Percentiles rank a stretch among this genome's conserved stretches.
These are phyloP conservation scores for Apophysomyces sp. DNA, from an alignment of 371 early-diverging fungal species.

Conservation along the genomic window DNA sequence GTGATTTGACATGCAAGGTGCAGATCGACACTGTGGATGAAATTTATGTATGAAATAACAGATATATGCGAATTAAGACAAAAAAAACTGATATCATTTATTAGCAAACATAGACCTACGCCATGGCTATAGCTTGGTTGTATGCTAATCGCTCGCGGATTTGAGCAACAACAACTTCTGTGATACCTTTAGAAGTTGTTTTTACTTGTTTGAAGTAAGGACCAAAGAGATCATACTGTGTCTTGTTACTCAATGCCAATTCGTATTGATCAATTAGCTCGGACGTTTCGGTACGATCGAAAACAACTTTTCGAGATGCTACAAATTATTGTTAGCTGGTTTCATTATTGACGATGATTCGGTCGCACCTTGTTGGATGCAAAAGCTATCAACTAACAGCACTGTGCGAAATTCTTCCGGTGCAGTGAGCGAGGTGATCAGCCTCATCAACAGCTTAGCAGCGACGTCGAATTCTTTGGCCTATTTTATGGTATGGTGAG, in stretches of 20 bases:
- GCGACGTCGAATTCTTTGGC: neutral
- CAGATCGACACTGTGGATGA: no score
- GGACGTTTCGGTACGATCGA: constrained; percentile 11
- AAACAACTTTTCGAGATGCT: neutral
- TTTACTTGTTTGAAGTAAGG: constrained; percentile 7
- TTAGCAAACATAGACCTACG: neutral
- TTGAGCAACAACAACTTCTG: constrained; percentile 4
- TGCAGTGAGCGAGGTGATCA: constrained; percentile 6
- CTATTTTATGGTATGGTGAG: neutral
- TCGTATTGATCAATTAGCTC: constrained; percentile 12
- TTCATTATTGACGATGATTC: no score
- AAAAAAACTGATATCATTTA: no score
- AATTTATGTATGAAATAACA: no score
- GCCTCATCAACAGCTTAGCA: constrained; percentile 2
- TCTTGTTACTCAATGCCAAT: neutral
- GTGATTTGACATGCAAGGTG: no score
- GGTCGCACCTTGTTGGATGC: constrained; percentile 8
- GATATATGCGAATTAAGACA: no score
- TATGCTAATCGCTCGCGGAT: constrained; percentile 5
- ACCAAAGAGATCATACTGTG: neutral
- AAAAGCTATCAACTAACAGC: constrained; percentile 12
- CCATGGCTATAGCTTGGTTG: constrained; percentile 4
- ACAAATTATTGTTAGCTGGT: neutral
- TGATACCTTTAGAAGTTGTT: neutral
- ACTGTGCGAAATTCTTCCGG: constrained; percentile 15